A percentile compares a stretch with the other conserved stretches of the same genome.
These are phyloP conservation scores for Beverwykella pulmonaria DNA, from an alignment of 495 filamentous ascomycete genomes.

Conservation along the genomic window DNA sequence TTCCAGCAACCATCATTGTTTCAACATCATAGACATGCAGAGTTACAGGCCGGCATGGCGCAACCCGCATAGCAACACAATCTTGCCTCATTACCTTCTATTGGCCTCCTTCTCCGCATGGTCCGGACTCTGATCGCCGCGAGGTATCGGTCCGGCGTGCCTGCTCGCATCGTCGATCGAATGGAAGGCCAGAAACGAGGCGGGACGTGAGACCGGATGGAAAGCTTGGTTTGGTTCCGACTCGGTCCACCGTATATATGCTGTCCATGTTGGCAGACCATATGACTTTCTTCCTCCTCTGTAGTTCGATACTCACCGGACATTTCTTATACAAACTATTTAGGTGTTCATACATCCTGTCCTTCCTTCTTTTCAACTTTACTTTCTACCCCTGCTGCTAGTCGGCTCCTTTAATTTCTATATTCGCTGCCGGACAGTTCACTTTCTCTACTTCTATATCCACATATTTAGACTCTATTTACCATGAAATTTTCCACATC, in stretches of 20 bases:
- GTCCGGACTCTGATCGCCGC: neutral
- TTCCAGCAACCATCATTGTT: conserved; percentile 1
- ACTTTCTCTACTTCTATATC: neutral
- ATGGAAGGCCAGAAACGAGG: neutral
- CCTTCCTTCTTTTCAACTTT: neutral
- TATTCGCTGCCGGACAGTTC: conserved; percentile 13
- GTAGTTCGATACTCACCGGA: conserved; percentile 1
- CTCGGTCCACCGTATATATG: conserved; percentile 1
- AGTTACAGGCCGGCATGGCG: conserved; percentile 19
- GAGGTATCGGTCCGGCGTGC: neutral
- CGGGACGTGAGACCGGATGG: conserved; percentile 15
- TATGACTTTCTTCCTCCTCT: neutral
- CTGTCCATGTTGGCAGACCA: neutral
- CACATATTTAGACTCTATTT: neutral
- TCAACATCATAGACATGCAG: conserved; percentile 9
- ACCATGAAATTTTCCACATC: conserved; percentile 15
- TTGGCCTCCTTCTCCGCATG: conserved; percentile 1
- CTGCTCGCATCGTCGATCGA: neutral
- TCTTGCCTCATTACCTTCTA: conserved; percentile 1
- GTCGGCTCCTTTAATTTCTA: conserved; percentile 2
- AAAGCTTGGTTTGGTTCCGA: conserved; percentile 7
- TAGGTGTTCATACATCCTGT: neutral
- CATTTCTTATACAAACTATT: neutral
- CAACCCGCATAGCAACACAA: conserved; percentile 9
- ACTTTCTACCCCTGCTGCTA: conserved; percentile 19